Conservation (phyloP, 2,329 filamentous ascomycete genomes). For the Lachnellula arida region DNA sequence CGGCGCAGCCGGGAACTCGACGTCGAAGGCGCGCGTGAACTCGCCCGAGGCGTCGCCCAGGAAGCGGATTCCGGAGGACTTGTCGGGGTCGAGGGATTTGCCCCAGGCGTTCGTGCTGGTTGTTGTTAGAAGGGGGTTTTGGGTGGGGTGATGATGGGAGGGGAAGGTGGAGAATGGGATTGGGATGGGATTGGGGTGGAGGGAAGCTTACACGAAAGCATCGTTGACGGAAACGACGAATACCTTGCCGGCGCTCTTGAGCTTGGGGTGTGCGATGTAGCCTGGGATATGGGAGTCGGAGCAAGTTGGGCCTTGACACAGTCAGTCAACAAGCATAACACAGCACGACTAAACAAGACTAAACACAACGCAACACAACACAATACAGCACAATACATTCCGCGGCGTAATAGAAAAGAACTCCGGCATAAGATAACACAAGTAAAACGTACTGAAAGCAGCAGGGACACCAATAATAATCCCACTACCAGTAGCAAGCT, state of each 20-base stretch:
- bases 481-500: slow-evolving; percentile 67
- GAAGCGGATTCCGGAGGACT: slow-evolving; percentile 69
- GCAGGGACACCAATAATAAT: slow-evolving; percentile 83
- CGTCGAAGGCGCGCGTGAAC: slow-evolving; percentile 79
- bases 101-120: slow-evolving; percentile 85
- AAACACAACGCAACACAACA: no score
- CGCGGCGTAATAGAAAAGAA: not conserved
- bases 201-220: slow-evolving; percentile 72
- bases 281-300: slow-evolving; percentile 73
- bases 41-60: slow-evolving; percentile 73
- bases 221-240: slow-evolving; percentile 94
- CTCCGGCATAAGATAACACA: no score
- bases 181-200: not conserved
- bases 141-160: not conserved
- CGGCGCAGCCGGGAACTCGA: slow-evolving; percentile 72
- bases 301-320: slow-evolving; percentile 50
- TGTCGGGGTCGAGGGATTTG: slow-evolving; percentile 65
- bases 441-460: slow-evolving; percentile 55
- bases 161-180: not conserved
- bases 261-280: slow-evolving; percentile 74
- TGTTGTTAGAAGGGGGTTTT: not conserved
- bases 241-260: slow-evolving; percentile 76
- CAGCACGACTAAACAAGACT: no score
- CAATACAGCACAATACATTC: no score
- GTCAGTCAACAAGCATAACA: not conserved